phyloP scores from a whole-genome alignment of 2,329 filamentous ascomycete genomes.

The Sphaceloma murrayae region DNA sequence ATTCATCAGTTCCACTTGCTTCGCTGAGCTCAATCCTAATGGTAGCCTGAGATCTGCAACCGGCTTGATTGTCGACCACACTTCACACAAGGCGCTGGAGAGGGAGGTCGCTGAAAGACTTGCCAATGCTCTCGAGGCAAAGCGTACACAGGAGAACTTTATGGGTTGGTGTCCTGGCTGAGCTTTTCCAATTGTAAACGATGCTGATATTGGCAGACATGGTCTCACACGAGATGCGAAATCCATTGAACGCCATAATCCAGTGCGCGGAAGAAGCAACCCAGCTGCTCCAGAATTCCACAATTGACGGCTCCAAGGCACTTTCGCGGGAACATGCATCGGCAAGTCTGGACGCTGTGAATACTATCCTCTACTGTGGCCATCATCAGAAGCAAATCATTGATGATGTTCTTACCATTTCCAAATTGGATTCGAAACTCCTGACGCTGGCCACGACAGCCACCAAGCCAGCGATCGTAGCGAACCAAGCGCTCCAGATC shows the following conservation, averaged over 20 bases:
- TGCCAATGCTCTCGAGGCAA: constrained; percentile 31
- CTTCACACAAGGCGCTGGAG: constrained; percentile 10
- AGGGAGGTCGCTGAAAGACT: constrained; percentile 22
- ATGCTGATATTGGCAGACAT: constrained; percentile 13
- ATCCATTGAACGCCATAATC: constrained; percentile 15
- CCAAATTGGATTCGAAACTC: constrained; percentile 38
- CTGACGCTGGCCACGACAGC: constrained; percentile 25
- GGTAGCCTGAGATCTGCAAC: constrained; percentile 8
- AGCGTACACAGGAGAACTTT: constrained; percentile 24
- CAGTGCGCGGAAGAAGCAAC: constrained; percentile 14
- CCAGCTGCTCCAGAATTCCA: neutral
- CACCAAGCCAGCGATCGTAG: constrained; percentile 18
- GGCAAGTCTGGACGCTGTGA: constrained; percentile 13
- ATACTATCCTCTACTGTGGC: constrained; percentile 17
- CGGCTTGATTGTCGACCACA: constrained; percentile 4
- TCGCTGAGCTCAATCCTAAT: constrained; percentile 4
- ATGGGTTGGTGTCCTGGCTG: constrained; percentile 2
- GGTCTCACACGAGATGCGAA: constrained; percentile 16
- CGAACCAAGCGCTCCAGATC: constrained; percentile 27
- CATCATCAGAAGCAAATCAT: constrained; percentile 30
- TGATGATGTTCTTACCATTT: constrained; percentile 38
- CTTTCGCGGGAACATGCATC: neutral
- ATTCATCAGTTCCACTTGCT: constrained; percentile 7
- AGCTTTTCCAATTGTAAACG: too few relatives aligned
- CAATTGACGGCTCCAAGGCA: neutral